Conservation (phyloP, 129 eudicot species). For the Lonicera japonica region DNA sequence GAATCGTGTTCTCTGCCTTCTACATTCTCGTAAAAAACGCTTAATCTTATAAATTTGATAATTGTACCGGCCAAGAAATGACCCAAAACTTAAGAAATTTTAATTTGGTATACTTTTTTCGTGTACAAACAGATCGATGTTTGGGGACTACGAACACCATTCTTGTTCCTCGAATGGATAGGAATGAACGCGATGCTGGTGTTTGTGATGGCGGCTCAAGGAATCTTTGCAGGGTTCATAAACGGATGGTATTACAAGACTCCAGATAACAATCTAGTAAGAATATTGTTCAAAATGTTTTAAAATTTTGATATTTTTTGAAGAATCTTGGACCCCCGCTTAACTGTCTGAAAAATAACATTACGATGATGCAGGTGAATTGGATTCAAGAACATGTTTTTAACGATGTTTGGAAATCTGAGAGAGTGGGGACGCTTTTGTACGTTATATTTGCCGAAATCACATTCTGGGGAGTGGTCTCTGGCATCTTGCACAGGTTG, state of each 20-base stretch:
- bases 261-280: constrained; percentile 60
- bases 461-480: constrained; percentile 63
- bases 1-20: constrained; percentile 60
- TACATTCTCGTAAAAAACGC: constrained; percentile 52
- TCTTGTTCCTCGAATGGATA: constrained; percentile 78
- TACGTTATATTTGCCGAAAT: constrained; percentile 82
- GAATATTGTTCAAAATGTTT: neutral
- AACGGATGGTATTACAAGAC: constrained; percentile 79
- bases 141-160: constrained; percentile 63
- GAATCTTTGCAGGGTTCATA: constrained; percentile 67
- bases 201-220: constrained; percentile 77
- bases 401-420: constrained; percentile 56
- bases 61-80: neutral
- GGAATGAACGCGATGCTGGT: constrained; percentile 90
- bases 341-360: neutral
- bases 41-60: neutral
- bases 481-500: constrained; percentile 67
- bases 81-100: neutral
- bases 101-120: neutral
- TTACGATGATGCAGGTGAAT: constrained; percentile 38
- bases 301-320: neutral
- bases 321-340: neutral
- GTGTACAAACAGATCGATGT: constrained; percentile 57
- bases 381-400: constrained; percentile 74
- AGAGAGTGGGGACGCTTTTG: constrained; percentile 59